These are phyloP conservation scores for Yamadazyma tumulicola DNA, from an alignment of 805 yeast species.

Conservation along the genomic window DNA sequence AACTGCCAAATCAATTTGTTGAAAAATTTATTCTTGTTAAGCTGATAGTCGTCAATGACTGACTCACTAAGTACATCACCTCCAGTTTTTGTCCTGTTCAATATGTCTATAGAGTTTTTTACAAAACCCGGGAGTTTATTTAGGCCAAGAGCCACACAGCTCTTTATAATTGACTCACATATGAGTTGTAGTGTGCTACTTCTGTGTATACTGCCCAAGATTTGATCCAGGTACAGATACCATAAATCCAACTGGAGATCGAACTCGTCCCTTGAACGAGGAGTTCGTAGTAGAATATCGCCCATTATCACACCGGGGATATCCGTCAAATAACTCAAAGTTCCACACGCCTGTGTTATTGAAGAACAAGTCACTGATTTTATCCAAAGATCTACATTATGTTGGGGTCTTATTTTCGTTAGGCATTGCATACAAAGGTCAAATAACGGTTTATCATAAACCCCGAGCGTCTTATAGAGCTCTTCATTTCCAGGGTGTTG, in stretches of 20 bases:
- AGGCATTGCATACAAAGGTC: too few species aligned
- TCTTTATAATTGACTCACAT: not conserved
- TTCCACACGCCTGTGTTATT: slow-evolving; percentile 29
- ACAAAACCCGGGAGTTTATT: slow-evolving; percentile 18
- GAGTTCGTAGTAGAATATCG: slow-evolving; percentile 38
- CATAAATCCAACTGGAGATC: slow-evolving; percentile 36
- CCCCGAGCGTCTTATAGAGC: too few species aligned
- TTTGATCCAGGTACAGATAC: slow-evolving; percentile 20
- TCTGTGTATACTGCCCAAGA: not conserved
- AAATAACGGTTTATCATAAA: too few species aligned
- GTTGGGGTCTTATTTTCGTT: too few species aligned
- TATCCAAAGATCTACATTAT: slow-evolving; percentile 26
- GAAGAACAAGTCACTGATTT: slow-evolving; percentile 26
- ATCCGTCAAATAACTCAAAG: slow-evolving; percentile 22
- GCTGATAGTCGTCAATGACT: not conserved
- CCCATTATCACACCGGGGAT: slow-evolving; percentile 38
- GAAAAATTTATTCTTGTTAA: slow-evolving; percentile 16
- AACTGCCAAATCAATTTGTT: slow-evolving; percentile 27
- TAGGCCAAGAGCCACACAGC: slow-evolving; percentile 18
- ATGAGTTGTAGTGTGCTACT: not conserved
- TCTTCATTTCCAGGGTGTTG: too few species aligned
- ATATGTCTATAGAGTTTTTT: slow-evolving; percentile 11
- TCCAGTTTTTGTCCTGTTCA: not conserved
- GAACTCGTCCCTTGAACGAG: slow-evolving; percentile 27
- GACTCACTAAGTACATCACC: not conserved